These are phyloP conservation scores for Vigna trinervia DNA, from an alignment of 306 rosid species.

Conservation along the genomic window DNA sequence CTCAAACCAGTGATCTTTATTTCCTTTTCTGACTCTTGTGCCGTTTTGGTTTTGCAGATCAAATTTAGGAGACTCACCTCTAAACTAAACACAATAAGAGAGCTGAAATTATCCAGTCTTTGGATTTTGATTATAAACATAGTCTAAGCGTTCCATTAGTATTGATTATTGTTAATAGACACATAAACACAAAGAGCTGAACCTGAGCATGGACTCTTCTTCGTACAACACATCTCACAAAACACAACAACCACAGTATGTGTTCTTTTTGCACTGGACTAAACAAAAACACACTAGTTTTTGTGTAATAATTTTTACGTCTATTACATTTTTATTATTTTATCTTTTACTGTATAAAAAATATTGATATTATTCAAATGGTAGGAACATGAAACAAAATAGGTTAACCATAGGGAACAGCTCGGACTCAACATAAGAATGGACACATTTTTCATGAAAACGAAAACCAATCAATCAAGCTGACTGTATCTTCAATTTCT, in stretches of 20 bases:
- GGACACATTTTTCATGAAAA: background rate
- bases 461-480: background rate
- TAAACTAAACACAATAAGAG: background rate
- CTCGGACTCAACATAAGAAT: slow-evolving; percentile 36
- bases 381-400: background rate
- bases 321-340: background rate
- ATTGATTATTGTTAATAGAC: background rate
- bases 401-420: slow-evolving; percentile 23
- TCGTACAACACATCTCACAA: slow-evolving; percentile 11
- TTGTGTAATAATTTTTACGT: background rate
- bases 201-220: background rate
- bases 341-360: background rate
- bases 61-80: background rate
- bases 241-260: background rate
- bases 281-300: background rate
- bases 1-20: slow-evolving; percentile 25
- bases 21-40: slow-evolving; percentile 14
- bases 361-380: background rate
- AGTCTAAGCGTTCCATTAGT: background rate
- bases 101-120: slow-evolving; percentile 26
- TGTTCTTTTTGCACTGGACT: slow-evolving; percentile 18
- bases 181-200: background rate
- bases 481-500: background rate
- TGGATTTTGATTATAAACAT: slow-evolving; percentile 26
- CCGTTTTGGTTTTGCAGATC: background rate